These are phyloP conservation scores for Plasmopara halstedii DNA, from an alignment of 352 stramenopile species.

Conservation along the genomic window DNA sequence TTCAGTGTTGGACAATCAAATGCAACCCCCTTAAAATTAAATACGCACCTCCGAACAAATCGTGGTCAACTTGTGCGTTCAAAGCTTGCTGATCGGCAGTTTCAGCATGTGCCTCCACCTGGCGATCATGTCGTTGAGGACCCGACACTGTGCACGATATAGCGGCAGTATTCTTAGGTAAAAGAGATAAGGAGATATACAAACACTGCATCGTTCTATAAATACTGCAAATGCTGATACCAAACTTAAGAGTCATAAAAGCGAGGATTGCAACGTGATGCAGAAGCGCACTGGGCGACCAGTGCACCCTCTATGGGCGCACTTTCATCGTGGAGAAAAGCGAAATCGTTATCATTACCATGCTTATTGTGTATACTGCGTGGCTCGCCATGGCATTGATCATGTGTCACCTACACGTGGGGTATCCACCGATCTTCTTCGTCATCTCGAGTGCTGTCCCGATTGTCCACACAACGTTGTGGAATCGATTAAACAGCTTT, in stretches of 20 bases:
- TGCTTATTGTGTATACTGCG: slow-evolving; percentile 75
- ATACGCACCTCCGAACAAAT: slow-evolving; percentile 77
- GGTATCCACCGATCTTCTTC: slow-evolving; percentile 76
- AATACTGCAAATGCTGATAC: too few species aligned
- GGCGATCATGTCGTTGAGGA: slow-evolving; percentile 15
- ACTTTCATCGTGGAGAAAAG: slow-evolving; percentile 82
- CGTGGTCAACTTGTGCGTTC: slow-evolving; percentile 36
- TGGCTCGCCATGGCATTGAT: slow-evolving; percentile 41
- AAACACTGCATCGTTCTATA: too few species aligned
- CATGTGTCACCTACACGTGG: slow-evolving; percentile 63
- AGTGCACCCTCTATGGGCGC: slow-evolving; percentile 66
- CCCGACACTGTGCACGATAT: slow-evolving; percentile 33
- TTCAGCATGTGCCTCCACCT: slow-evolving; percentile 8
- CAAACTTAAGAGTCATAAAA: slow-evolving; percentile 9
- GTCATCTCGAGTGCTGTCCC: slow-evolving; percentile 63
- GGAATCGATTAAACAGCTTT: slow-evolving; percentile 53
- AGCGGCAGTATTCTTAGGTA: slow-evolving; percentile 27
- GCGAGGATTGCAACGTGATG: slow-evolving; percentile 4
- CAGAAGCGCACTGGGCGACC: slow-evolving; percentile 59
- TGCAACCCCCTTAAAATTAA: not conserved
- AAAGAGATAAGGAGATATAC: too few species aligned
- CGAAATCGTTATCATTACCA: slow-evolving; percentile 83
- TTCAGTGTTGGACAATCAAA: slow-evolving; percentile 1
- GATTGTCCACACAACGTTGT: slow-evolving; percentile 63
- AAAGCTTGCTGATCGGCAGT: slow-evolving; percentile 7